Conservation (phyloP, 208 protist species). For the Wallacemonas rigidus region DNA sequence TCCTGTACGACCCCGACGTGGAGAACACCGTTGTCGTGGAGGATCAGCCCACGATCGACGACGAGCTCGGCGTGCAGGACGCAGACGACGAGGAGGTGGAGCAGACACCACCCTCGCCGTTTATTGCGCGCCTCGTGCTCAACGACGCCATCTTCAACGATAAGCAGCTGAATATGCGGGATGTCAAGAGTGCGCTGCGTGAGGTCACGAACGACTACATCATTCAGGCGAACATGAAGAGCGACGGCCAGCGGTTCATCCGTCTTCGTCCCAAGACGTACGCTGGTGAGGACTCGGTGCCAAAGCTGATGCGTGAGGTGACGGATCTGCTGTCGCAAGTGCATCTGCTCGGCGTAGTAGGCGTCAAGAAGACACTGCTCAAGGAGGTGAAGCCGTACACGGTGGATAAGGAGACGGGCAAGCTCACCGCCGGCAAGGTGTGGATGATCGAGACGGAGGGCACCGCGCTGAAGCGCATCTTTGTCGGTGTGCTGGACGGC, state of each 20-base stretch:
- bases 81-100: constrained; percentile 47
- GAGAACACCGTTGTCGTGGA: constrained; percentile 93
- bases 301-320: constrained; percentile 59
- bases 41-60: constrained; percentile 85
- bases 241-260: constrained; percentile 88
- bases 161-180: constrained; percentile 92
- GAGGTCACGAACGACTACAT: constrained; percentile 78
- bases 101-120: constrained; percentile 82
- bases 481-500: constrained; percentile 97
- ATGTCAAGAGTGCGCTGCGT: constrained; percentile 93
- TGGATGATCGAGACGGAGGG: constrained; percentile 97
- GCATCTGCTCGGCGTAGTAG: constrained; percentile 93
- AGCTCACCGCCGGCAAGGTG: constrained; percentile 71
- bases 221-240: constrained; percentile 94
- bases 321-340: constrained; percentile 73
- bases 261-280: constrained; percentile 81
- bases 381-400: constrained; percentile 64
- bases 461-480: constrained; percentile 93
- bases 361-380: constrained; percentile 94
- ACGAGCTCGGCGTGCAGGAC: constrained; percentile 68
- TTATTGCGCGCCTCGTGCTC: constrained; percentile 96
- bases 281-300: constrained; percentile 61
- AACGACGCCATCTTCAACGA: constrained; percentile 91
- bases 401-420: constrained; percentile 52
- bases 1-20: constrained; percentile 98